Percentiles rank a stretch among this genome's conserved stretches.
phyloP scores from a whole-genome alignment of 306 rosid genomes.

The Quercus aquifolioides region DNA sequence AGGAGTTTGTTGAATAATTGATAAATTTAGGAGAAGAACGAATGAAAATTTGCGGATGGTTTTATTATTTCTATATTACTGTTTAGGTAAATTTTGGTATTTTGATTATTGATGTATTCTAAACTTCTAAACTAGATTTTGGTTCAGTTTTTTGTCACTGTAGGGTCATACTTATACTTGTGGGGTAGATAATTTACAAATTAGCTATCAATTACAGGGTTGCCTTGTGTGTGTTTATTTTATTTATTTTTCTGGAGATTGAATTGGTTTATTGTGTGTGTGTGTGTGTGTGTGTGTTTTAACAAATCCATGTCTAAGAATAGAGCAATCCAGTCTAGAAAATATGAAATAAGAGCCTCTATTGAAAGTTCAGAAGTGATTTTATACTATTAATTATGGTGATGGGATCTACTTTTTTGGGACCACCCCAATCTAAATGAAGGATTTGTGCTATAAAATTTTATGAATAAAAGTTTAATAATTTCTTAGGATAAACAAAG shows the following conservation, averaged over 20 bases:
- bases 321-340: not conserved
- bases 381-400: not conserved
- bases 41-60: not conserved
- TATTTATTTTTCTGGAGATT: not conserved
- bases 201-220: too few relatives aligned
- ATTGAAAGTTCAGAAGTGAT: not conserved
- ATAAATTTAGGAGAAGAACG: not conserved
- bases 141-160: too few relatives aligned
- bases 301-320: not conserved
- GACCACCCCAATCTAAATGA: not conserved
- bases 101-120: not conserved
- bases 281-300: not conserved
- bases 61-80: not conserved
- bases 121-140: not conserved
- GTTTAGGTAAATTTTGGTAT: not conserved
- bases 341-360: not conserved
- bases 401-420: not conserved
- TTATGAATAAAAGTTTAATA: not conserved
- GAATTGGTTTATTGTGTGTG: not conserved
- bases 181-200: too few relatives aligned
- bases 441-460: not conserved
- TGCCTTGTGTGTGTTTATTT: not conserved
- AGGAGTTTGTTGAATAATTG: not conserved
- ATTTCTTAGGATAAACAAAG: not conserved
- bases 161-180: too few relatives aligned